Base-by-base conservation (phyloP, 176 grass and related monocot genomes). In the Cocos nucifera region DNA sequence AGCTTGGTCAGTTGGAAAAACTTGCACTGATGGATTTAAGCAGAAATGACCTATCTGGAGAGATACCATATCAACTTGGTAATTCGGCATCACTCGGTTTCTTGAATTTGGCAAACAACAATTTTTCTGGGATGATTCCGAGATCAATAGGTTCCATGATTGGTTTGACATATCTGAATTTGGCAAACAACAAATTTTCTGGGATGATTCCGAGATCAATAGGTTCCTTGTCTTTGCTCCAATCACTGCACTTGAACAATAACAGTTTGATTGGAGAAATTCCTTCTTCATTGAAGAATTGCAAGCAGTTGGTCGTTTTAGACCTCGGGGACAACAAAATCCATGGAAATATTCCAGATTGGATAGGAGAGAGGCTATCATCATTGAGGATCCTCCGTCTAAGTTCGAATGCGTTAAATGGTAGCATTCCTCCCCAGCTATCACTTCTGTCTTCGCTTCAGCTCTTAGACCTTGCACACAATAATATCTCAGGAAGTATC, bases 401-500 rank as follows among this genome's bases (percentile, higher is more conserved):
- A 20, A n/a, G 20, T 21, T 55, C 53, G 17, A 55, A 55, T 21
- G 22, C 0, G 7, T 9, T 35, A 35, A 35, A 6, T 9, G 7
- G 85, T 19, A 59, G 18, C 35, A 89, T 95, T 32, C 85, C 78
- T 22, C 4, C 25, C 0, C 30, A 67, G 54, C 12, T 95, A 2
- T 72, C 82, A 3, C 17, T 17, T 6, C 85, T 95, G 0, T 0
- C 17, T 4, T 63, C 74, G 0, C 85, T 95, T 49, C 89, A 86
- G 58, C 35, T 95, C 53, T 29, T 95, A 25, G 85, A 83, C 62
- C n/a, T 89, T 48, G 65, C 85, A 0, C 9, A 79, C 9, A 95
- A 95, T 18, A 73, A 70, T 15, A 62, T 95, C 4, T 69, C 62
- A 2, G 85, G 90, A 53, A 1, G 1, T 1, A 89, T 95, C 16